Base-by-base conservation (phyloP, 2,329 filamentous ascomycete genomes). In the Lomentospora prolificans region DNA sequence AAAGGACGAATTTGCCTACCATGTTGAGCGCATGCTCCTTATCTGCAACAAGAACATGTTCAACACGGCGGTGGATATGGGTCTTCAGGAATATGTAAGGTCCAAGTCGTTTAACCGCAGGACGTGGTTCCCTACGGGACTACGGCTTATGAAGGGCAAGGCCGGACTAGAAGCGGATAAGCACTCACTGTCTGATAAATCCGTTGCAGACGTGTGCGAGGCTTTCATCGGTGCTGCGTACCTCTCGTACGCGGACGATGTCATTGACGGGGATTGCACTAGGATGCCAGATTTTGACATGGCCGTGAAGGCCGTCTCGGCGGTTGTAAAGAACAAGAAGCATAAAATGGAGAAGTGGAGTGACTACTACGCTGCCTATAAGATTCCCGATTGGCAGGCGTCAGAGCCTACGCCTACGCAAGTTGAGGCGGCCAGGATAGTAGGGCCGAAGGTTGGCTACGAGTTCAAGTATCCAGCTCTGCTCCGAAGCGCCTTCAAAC, bases 41-140 rank as follows among this genome's bases (percentile, higher is more conserved):
- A 79, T 97, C 14, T 96, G 90, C 78, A 99, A 99, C 69, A 81
- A 86, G 61, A 96, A 96, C 60, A 75, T 99, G 0, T 90, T 90
- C 69, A 83, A 89, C 48, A 84, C 83, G 39, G 91, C 91, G 0
- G 74, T 84, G 2, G 77, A 86, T 27, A 70, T 86, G 14, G 80
- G 82, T 17, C 70, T 85, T 2, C 73, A 88, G 58, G 82, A 89
- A 59, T 95, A 86, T 64, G 84, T 97, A 56, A 87, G 94, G 14
- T 92, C 87, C n/a, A 79, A 81, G 65, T 79, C 84, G 0, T 96
- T 97, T 67, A 88, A 86, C 64, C 79, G 89, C 53, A 85, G 90
- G 50, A 80, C 79, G 1, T 99, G 94, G 94, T 97, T 97, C 65
- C 94, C 94, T 0, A 81, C 89, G 58, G 85, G 86, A 0, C 72